These are phyloP conservation scores for Filosporella fistucella DNA, from an alignment of 495 filamentous ascomycete genomes.

Conservation along the genomic window DNA sequence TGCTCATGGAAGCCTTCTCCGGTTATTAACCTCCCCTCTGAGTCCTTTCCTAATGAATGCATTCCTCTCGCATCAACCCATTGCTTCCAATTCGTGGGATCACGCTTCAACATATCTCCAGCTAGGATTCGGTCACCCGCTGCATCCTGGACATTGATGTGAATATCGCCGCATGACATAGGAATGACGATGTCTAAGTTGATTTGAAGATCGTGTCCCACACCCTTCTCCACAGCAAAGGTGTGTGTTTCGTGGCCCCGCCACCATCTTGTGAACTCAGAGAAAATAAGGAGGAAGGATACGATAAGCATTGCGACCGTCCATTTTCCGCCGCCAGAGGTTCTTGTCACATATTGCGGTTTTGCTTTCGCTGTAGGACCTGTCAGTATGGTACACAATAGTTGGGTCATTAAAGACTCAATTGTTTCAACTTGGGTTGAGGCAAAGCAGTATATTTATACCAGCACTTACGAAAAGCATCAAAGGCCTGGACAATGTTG, in stretches of 20 bases:
- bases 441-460: no score
- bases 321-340: conserved; percentile 83
- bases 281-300: conserved; percentile 65
- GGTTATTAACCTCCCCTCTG: conserved; percentile 39
- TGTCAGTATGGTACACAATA: background rate
- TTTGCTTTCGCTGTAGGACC: conserved; percentile 81
- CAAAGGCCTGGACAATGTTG: conserved; percentile 76
- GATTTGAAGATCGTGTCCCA: conserved; percentile 83
- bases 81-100: conserved; percentile 72
- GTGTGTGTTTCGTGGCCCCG: conserved; percentile 77
- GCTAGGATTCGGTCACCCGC: conserved; percentile 88
- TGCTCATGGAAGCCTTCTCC: conserved; percentile 49
- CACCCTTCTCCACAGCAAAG: conserved; percentile 90
- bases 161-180: conserved; percentile 84
- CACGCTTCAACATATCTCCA: conserved; percentile 64
- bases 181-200: conserved; percentile 92
- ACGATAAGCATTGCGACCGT: conserved; percentile 77
- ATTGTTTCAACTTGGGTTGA: no score
- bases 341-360: conserved; percentile 79
- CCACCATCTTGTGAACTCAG: conserved; percentile 80
- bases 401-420: background rate
- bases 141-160: conserved; percentile 97
- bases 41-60: conserved; percentile 55
- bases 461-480: conserved; percentile 97
- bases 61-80: conserved; percentile 74